phyloP scores from a whole-genome alignment of 306 rosid species.

The Urtica urens region DNA sequence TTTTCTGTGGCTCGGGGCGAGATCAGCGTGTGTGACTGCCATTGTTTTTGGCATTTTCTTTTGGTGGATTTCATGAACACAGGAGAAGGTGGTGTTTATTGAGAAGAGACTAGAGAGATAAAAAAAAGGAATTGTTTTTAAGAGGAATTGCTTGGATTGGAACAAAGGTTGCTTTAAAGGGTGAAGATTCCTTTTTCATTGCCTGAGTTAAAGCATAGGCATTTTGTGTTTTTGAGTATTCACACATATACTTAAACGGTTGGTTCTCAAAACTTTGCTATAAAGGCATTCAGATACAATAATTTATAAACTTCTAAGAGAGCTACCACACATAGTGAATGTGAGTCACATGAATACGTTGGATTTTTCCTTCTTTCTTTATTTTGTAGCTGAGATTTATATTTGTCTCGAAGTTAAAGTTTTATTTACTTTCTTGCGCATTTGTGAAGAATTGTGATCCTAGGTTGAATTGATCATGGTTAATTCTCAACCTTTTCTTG shows the following conservation, averaged over 20 bases:
- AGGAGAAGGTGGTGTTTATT: background rate
- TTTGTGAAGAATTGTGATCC: slow-evolving; percentile 6
- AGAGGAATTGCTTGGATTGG: slow-evolving; percentile 91
- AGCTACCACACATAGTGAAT: slow-evolving; percentile 9
- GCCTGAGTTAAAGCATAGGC: slow-evolving; percentile 8
- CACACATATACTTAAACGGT: slow-evolving; percentile 17
- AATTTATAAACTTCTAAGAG: too few species aligned
- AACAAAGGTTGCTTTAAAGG: slow-evolving; percentile 75
- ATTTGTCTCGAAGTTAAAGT: too few species aligned
- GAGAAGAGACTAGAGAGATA: slow-evolving; percentile 10
- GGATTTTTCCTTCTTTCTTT: background rate
- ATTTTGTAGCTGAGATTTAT: background rate
- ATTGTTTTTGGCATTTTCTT: slow-evolving; percentile 26
- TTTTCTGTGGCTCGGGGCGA: slow-evolving; percentile 44
- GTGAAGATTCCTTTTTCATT: slow-evolving; percentile 42
- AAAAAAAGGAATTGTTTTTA: slow-evolving; percentile 23
- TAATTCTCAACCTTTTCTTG: background rate
- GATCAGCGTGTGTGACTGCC: slow-evolving; percentile 92
- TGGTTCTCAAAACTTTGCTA: slow-evolving; percentile 24
- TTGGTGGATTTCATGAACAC: background rate
- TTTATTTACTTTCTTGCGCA: too few species aligned
- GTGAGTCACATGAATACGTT: slow-evolving; percentile 15
- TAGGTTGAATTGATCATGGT: background rate
- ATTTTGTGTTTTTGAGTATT: slow-evolving; percentile 27
- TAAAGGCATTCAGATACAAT: slow-evolving; percentile 12